phyloP scores from a whole-genome alignment of 257 asterid species.

The Voacanga thouarsii region DNA sequence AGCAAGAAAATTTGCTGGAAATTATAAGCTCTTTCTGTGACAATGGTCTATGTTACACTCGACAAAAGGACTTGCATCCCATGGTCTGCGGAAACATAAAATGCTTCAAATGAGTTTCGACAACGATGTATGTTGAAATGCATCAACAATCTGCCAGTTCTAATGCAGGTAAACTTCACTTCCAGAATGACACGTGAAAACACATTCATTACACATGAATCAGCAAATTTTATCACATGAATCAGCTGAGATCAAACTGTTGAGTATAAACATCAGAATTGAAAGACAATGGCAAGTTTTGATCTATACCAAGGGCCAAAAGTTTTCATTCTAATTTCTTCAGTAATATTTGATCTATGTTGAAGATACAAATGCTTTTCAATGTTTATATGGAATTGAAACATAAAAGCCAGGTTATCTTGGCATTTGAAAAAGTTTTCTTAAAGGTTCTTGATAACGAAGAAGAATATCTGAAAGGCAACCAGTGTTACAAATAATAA shows the following conservation, averaged over 20 bases:
- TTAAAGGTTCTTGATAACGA: not conserved
- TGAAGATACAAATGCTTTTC: not conserved
- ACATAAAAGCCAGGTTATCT: not conserved
- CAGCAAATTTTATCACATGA: not conserved
- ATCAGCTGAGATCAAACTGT: not conserved
- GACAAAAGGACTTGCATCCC: not conserved
- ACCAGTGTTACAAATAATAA: not conserved
- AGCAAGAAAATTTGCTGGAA: constrained; percentile 4
- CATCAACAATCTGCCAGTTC: not conserved
- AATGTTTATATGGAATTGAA: not conserved
- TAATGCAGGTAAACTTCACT: not conserved
- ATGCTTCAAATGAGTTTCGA: not conserved
- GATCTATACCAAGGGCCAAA: not conserved
- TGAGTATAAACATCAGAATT: not conserved
- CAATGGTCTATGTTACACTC: not conserved
- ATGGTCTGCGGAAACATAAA: constrained; percentile 7
- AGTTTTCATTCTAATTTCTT: no score
- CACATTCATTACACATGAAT: not conserved
- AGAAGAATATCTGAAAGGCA: not conserved
- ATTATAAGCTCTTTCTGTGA: not conserved
- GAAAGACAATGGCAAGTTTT: not conserved
- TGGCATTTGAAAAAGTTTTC: not conserved
- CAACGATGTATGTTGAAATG: not conserved
- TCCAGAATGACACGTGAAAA: not conserved
- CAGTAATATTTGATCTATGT: not conserved